Evolutionary conservation across 371 early-diverging fungal species (phyloP).

Genomic region (Mucor sp.): DNA sequence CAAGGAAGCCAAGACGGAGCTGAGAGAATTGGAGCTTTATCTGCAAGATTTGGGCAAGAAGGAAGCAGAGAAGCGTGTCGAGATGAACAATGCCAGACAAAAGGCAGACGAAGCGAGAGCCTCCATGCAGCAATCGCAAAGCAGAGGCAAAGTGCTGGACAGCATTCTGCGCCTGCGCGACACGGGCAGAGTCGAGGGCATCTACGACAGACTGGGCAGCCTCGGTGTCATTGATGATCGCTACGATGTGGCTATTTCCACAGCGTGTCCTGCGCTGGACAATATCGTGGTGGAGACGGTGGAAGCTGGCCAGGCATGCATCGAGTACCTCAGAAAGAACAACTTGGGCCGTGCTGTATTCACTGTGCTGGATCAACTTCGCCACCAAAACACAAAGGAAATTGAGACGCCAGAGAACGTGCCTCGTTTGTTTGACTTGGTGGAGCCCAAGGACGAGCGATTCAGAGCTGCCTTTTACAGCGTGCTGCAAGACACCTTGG

Average conservation of each 20-base stretch:
- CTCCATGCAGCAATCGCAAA: slow-evolving; percentile 68
- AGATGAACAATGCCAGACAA: slow-evolving; percentile 50
- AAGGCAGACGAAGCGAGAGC: slow-evolving; percentile 70
- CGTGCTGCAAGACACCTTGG: slow-evolving; percentile 91
- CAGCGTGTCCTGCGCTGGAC: slow-evolving; percentile 87
- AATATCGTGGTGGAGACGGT: slow-evolving; percentile 97
- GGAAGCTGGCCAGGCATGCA: slow-evolving; percentile 89
- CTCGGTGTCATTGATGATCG: slow-evolving; percentile 94
- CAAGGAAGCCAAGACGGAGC: slow-evolving; percentile 45
- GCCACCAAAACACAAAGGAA: slow-evolving; percentile 43
- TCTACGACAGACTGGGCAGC: slow-evolving; percentile 95
- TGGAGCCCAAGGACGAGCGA: slow-evolving; percentile 75
- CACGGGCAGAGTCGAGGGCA: slow-evolving; percentile 81
- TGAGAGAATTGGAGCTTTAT: slow-evolving; percentile 53
- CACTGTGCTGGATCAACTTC: slow-evolving; percentile 84
- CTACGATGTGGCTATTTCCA: slow-evolving; percentile 97
- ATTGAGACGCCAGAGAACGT: slow-evolving; percentile 82
- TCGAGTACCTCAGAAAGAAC: slow-evolving; percentile 86
- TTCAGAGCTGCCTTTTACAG: slow-evolving; percentile 92
- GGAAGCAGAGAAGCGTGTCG: slow-evolving; percentile 39
- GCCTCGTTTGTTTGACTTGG: slow-evolving; percentile 91
- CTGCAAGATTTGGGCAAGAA: slow-evolving; percentile 22
- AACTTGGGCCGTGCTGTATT: slow-evolving; percentile 93
- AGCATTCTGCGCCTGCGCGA: slow-evolving; percentile 80
- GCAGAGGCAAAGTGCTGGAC: slow-evolving; percentile 74